Base-by-base conservation (phyloP, 2,329 filamentous ascomycete genomes). In the Hymenoscyphus albidus region DNA sequence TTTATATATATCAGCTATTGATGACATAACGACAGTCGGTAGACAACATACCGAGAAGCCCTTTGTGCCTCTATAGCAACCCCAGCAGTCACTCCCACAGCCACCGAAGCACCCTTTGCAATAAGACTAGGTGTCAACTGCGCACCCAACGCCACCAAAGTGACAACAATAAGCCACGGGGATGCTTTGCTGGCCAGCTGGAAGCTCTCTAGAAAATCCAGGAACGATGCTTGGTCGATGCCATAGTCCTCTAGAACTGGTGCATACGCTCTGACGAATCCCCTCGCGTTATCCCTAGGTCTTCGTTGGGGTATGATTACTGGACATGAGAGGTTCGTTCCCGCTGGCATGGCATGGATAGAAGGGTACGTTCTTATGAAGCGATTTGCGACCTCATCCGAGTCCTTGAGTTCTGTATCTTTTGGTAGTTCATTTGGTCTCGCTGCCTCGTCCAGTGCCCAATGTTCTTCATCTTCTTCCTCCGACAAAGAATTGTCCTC, bases 211-310 rank as follows among this genome's bases (percentile, higher is more conserved):
- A 84, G 67, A 64, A 84, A 85, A 39, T 76, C 74, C 12, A 83
- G 69, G 67, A 83, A 85, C 0, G 76, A 77, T 0, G 74, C 71
- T 70, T 84, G 78, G 59, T 80, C 77, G 65, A 85, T 81, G 6
- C 79, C 81, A 7, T 73, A 72, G 5, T 77, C 68, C n/a, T 72
- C 74, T 0, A 85, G 76, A 0, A 80, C 72, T 0, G 82, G 82
- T 0, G 82, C 77, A 68, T 85, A 85, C 0, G 80, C 82, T 16
- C 79, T 77, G 3, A 84, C 75, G 67, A 85, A 85, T 0, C 83
- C 83, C 12, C 83, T 77, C 0, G 74, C 70, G 59, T 80, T 80
- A 35, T 78, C 76, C 38, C 78, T 76, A 0, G 83, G 83, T 12
- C 83, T 78, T 1, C 83, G 75, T 64, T 85, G 83, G 0, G 82